A percentile compares a stretch with the other conserved stretches of the same genome.
Evolutionary conservation across 331 rosid genomes (phyloP).

Genomic region (Prunus yedoensis): DNA sequence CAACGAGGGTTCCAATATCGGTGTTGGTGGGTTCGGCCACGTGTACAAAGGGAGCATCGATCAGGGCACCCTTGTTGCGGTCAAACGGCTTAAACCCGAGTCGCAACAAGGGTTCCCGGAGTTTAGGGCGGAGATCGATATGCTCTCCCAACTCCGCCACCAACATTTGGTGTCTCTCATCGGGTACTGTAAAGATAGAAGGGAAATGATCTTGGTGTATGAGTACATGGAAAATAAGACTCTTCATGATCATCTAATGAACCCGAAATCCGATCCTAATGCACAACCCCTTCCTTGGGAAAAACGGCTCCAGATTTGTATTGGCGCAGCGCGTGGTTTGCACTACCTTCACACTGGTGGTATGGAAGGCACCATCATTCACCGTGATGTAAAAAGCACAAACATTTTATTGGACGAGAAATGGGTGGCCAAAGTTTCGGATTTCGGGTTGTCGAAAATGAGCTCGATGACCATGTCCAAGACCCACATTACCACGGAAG

Average conservation of each 20-base stretch:
- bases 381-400: slow-evolving; percentile 35
- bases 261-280: not conserved
- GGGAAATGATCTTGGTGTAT: slow-evolving; percentile 50
- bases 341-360: slow-evolving; percentile 25
- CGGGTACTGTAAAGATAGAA: slow-evolving; percentile 39
- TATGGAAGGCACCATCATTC: slow-evolving; percentile 4
- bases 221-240: slow-evolving; percentile 50
- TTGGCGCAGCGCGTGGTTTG: slow-evolving; percentile 32
- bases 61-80: not conserved
- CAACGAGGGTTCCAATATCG: slow-evolving; percentile 1
- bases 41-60: slow-evolving; percentile 6
- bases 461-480: slow-evolving; percentile 39
- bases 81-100: slow-evolving; percentile 30
- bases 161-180: slow-evolving; percentile 38
- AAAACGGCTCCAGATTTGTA: slow-evolving; percentile 40
- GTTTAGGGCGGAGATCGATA: slow-evolving; percentile 29
- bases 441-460: slow-evolving; percentile 61
- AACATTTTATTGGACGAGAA: slow-evolving; percentile 24
- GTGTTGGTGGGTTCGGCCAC: slow-evolving; percentile 25
- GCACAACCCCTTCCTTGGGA: slow-evolving; percentile 30
- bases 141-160: slow-evolving; percentile 33
- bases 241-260: slow-evolving; percentile 25
- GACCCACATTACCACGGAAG: slow-evolving; percentile 56
- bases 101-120: slow-evolving; percentile 24
- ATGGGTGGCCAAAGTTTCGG: slow-evolving; percentile 32